phyloP scores from a whole-genome alignment of 805 yeast species.

The Candida sakaeoensis region DNA sequence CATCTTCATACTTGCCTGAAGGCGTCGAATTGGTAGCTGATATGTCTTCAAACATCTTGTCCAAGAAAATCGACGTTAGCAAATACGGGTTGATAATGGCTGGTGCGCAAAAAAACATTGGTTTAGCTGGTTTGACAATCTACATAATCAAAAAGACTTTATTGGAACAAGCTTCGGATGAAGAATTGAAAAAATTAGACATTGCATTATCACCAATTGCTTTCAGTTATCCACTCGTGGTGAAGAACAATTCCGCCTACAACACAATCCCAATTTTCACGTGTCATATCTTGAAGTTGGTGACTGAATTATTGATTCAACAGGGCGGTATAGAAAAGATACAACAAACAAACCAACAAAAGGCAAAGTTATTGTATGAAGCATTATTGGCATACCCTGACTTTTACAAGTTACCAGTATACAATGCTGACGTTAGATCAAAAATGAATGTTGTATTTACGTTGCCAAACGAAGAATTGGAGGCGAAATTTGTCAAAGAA shows the following conservation, averaged over 20 bases:
- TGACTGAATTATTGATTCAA: conserved; percentile 55
- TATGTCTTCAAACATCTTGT: conserved; percentile 88
- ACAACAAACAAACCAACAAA: conserved; percentile 51
- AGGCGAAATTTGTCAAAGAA: conserved; percentile 62
- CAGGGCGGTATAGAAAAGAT: conserved; percentile 73
- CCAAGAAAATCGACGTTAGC: conserved; percentile 74
- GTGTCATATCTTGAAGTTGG: conserved; percentile 79
- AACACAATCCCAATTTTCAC: conserved; percentile 96
- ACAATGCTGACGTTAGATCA: conserved; percentile 56
- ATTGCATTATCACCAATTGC: conserved; percentile 89
- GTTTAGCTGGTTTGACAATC: conserved; percentile 91
- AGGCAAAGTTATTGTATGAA: conserved; percentile 61
- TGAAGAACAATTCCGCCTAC: conserved; percentile 86
- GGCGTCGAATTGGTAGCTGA: conserved; percentile 86
- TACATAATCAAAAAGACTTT: conserved; percentile 84
- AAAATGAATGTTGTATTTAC: conserved; percentile 94
- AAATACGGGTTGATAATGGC: conserved; percentile 90
- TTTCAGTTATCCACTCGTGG: conserved; percentile 80
- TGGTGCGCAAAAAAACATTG: conserved; percentile 98
- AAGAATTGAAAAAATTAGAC: conserved; percentile 51
- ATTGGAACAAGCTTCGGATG: conserved; percentile 63
- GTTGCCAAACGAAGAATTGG: conserved; percentile 57
- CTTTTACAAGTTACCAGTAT: conserved; percentile 66
- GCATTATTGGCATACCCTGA: conserved; percentile 65
- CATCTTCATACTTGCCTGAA: conserved; percentile 52